Percentiles rank a stretch among this genome's conserved stretches.
Evolutionary conservation across 148 eudicot genomes (phyloP).

Genomic region (Chenopodium formosanum): DNA sequence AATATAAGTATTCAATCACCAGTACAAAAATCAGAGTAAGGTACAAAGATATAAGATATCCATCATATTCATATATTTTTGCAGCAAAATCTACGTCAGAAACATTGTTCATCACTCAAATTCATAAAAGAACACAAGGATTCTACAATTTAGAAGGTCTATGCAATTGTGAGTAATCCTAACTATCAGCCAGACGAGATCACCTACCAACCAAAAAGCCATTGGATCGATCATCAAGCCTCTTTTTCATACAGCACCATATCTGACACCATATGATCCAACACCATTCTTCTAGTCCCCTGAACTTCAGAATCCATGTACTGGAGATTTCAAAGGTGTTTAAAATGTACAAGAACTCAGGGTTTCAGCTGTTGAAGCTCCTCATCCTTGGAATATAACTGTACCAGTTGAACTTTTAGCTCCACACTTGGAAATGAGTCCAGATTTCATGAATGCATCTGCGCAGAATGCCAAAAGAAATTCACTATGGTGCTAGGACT

Average conservation of each 20-base stretch:
- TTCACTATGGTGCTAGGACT: neutral
- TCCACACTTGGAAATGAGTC: constrained; percentile 24
- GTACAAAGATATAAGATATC: constrained; percentile 10
- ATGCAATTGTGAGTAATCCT: constrained; percentile 4
- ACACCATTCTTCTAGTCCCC: constrained; percentile 1
- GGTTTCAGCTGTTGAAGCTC: constrained; percentile 15
- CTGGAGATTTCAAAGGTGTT: constrained; percentile 16
- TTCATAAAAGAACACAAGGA: constrained; percentile 15
- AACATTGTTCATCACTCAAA: constrained; percentile 20
- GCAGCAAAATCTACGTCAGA: constrained; percentile 12
- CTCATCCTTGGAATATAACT: constrained; percentile 1
- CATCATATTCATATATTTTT: constrained; percentile 9
- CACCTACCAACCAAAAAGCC: constrained; percentile 15
- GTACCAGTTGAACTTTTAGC: constrained; percentile 16
- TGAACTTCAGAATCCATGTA: constrained; percentile 23
- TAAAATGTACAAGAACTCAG: constrained; percentile 12
- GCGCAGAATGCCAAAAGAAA: constrained; percentile 9
- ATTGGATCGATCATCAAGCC: constrained; percentile 22
- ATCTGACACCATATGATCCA: constrained; percentile 2
- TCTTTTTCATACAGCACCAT: constrained; percentile 3
- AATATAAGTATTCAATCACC: neutral
- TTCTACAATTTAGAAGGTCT: constrained; percentile 16
- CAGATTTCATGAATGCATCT: constrained; percentile 21
- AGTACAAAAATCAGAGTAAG: neutral
- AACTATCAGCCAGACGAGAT: constrained; percentile 23